Percentiles rank a stretch among this genome's conserved stretches.
Evolutionary conservation across 139 green algal species (phyloP).

Genomic region (Tetraselmis chui): DNA sequence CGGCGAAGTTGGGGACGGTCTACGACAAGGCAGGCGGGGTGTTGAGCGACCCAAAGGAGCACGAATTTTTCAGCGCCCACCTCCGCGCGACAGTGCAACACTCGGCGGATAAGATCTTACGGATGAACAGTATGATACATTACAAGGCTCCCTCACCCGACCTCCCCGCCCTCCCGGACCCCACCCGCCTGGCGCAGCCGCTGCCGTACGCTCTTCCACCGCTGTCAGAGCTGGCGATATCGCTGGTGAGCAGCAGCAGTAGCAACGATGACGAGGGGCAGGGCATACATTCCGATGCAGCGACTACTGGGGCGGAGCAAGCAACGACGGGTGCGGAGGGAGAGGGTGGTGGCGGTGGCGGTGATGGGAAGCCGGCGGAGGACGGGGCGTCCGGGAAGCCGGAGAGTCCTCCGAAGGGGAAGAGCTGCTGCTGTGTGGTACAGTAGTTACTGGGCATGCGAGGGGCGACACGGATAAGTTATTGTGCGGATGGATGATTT

Average conservation of each 20-base stretch:
- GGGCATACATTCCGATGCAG: too few species aligned
- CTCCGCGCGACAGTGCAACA: not conserved
- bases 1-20: not conserved
- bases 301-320: not conserved
- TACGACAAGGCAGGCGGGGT: not conserved
- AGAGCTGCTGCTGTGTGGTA: not conserved
- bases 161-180: not conserved
- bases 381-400: not conserved
- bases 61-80: not conserved
- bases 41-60: not conserved
- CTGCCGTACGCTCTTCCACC: not conserved
- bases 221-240: not conserved
- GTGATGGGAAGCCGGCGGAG: not conserved
- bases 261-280: too few species aligned
- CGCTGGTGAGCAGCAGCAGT: not conserved
- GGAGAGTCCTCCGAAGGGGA: not conserved
- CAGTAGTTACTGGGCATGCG: too few species aligned
- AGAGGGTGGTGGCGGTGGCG: not conserved
- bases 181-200: not conserved
- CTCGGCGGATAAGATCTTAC: not conserved
- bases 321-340: not conserved
- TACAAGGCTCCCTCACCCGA: not conserved
- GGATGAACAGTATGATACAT: not conserved
- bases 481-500: too few species aligned
- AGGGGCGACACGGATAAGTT: too few species aligned